Percentiles rank a stretch among this genome's conserved stretches.
Conservation (phyloP, 148 eudicot genomes). For the Heliosperma pusillum region DNA sequence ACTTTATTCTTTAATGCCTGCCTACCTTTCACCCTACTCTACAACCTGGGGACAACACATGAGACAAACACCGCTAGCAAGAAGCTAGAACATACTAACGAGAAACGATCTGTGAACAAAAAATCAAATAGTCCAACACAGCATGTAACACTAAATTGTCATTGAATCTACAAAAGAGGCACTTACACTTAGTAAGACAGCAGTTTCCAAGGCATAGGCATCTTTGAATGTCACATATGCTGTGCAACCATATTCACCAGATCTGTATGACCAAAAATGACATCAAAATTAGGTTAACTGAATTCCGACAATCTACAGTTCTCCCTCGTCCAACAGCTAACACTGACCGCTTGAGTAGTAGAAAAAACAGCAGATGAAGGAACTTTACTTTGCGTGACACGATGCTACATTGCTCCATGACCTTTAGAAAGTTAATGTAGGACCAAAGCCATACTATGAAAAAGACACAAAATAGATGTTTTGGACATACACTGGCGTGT, state of each 20-base stretch:
- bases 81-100: neutral
- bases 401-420: too few species aligned
- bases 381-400: neutral
- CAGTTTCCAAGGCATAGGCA: constrained; percentile 74
- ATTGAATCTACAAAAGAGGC: neutral
- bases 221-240: constrained; percentile 72
- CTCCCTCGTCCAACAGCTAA: constrained; percentile 4
- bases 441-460: neutral
- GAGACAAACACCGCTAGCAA: neutral
- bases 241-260: constrained; percentile 53
- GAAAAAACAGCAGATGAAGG: neutral
- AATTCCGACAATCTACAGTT: neutral
- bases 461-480: neutral
- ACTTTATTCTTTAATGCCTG: too few species aligned
- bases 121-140: neutral
- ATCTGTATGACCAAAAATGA: constrained; percentile 33
- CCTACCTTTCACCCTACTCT: too few species aligned
- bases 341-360: neutral
- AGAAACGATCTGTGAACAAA: neutral
- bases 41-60: too few species aligned
- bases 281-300: constrained; percentile 5
- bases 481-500: neutral
- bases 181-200: constrained; percentile 71
- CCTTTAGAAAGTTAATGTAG: too few species aligned
- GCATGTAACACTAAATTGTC: neutral